A percentile compares a stretch with the other conserved stretches of the same genome.
Evolutionary conservation across 371 early-diverging fungal genomes (phyloP).

Genomic region (Mucor mucedo): DNA sequence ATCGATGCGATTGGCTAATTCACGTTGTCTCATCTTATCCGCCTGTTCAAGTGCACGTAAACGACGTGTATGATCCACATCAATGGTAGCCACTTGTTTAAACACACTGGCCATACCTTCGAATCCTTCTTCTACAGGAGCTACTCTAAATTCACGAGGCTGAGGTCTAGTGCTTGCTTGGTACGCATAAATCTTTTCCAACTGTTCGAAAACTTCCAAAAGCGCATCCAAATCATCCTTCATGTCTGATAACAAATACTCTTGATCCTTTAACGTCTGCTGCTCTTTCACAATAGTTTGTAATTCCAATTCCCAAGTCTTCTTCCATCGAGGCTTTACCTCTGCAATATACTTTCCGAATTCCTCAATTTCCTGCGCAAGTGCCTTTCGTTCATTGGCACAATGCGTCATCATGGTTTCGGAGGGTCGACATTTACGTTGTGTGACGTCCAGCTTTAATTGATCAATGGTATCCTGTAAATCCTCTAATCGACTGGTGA

Average conservation of each 20-base stretch:
- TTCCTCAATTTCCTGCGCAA: slow-evolving; percentile 60
- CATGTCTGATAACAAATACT: slow-evolving; percentile 72
- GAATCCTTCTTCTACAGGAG: slow-evolving; percentile 66
- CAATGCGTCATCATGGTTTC: slow-evolving; percentile 65
- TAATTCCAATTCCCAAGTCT: slow-evolving; percentile 83
- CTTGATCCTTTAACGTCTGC: slow-evolving; percentile 79
- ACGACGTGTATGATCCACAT: slow-evolving; percentile 72
- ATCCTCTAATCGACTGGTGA: slow-evolving; percentile 73
- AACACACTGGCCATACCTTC: slow-evolving; percentile 66
- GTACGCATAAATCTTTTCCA: slow-evolving; percentile 71
- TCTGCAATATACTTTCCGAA: slow-evolving; percentile 66
- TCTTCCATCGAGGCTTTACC: slow-evolving; percentile 79
- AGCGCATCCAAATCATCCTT: slow-evolving; percentile 71
- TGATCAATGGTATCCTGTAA: slow-evolving; percentile 77
- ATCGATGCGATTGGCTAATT: slow-evolving; percentile 68
- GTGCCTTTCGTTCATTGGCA: slow-evolving; percentile 57
- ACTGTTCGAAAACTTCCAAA: slow-evolving; percentile 64
- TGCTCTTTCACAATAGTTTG: slow-evolving; percentile 84
- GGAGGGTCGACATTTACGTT: slow-evolving; percentile 75
- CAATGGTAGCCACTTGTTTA: slow-evolving; percentile 72
- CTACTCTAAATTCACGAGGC: slow-evolving; percentile 61
- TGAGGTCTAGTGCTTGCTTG: slow-evolving; percentile 49
- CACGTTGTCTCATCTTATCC: slow-evolving; percentile 72
- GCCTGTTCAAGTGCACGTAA: slow-evolving; percentile 76
- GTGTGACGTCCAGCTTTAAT: slow-evolving; percentile 77